Conservation (phyloP, 2,329 filamentous ascomycete species). For the Aschersonia sp. region DNA sequence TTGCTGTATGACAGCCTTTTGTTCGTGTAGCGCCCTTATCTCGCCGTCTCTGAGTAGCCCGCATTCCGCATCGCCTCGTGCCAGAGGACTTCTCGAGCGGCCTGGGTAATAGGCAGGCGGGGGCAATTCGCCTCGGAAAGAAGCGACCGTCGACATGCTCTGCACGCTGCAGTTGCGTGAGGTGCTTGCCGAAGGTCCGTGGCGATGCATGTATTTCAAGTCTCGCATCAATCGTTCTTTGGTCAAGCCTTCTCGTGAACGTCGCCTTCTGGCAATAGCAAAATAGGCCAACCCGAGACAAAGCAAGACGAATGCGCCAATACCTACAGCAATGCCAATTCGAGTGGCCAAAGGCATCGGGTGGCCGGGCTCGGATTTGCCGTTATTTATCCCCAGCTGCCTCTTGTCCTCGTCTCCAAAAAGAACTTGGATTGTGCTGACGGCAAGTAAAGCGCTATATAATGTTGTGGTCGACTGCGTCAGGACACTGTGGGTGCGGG, state of each 20-base stretch:
- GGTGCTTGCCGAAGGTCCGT: not conserved
- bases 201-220: conserved; percentile 3
- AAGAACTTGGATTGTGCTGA: conserved; percentile 21
- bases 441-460: conserved; percentile 20
- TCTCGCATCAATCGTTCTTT: conserved; percentile 5
- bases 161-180: not conserved
- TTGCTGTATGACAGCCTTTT: conserved; percentile 19
- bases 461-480: conserved; percentile 21
- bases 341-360: conserved; percentile 15
- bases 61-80: conserved; percentile 9
- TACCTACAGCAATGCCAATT: conserved; percentile 20
- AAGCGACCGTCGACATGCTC: not conserved
- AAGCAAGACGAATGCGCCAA: conserved; percentile 15
- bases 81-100: conserved; percentile 9
- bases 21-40: conserved; percentile 16
- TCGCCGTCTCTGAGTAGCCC: conserved; percentile 13
- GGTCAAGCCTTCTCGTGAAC: conserved; percentile 6
- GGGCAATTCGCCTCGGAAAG: conserved; percentile 3
- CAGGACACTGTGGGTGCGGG: conserved; percentile 18
- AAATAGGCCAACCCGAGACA: conserved; percentile 12
- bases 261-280: conserved; percentile 11
- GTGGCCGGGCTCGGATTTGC: conserved; percentile 8
- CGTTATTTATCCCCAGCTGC: conserved; percentile 17
- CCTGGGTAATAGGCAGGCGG: conserved; percentile 17
- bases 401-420: conserved; percentile 21